Base-by-base conservation (phyloP, 2,329 filamentous ascomycete genomes). In the Endocalyx cinctus region DNA sequence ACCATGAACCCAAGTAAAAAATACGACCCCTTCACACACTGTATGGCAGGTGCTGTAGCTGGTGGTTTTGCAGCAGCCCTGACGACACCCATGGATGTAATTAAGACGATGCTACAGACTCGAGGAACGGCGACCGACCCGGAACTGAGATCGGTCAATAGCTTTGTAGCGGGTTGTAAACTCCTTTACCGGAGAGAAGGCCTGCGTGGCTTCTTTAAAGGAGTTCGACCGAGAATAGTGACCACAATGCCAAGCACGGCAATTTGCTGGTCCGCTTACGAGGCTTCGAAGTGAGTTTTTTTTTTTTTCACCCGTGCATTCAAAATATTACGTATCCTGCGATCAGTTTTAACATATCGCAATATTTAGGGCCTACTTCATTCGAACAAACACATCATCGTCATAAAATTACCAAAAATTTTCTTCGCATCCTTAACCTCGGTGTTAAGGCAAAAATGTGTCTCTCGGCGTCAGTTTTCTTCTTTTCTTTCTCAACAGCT, bases 211-310 rank as follows among this genome's bases (percentile, higher is more conserved):
- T 98, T 97, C 64, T 89, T 96, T 67, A 89, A 94, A 57, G 92
- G 92, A 27, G 77, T 96, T 57, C 82, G 85, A 50, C 92, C 92
- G 29, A 76, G 92, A 53, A 83, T 98, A 29, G 81, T 98, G 42
- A 96, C 89, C 10, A 95, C 92, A 2, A 97, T 97, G 84, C 92
- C 92, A 14, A 96, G 89, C 66, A 98, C 92, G 20, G 92, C 92
- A n/a, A 98, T 98, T 55, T 98, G 92, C 72, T 98, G 92, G 92
- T 92, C 78, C 25, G 77, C 77, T 18, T 82, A 82, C 48, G 78
- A 82, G 52, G 78, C 78, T 43, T 82, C 75, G 48, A 82, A 82
- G 78, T 81, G 62, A 52, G 75, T 65, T 15, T 31, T 19, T n/a
- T 15, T 17, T 17, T 20, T 26, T 17, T 7, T 8, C 8, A 23